Conservation (phyloP, 352 stramenopile species). For the Elongisporangium anandrum region DNA sequence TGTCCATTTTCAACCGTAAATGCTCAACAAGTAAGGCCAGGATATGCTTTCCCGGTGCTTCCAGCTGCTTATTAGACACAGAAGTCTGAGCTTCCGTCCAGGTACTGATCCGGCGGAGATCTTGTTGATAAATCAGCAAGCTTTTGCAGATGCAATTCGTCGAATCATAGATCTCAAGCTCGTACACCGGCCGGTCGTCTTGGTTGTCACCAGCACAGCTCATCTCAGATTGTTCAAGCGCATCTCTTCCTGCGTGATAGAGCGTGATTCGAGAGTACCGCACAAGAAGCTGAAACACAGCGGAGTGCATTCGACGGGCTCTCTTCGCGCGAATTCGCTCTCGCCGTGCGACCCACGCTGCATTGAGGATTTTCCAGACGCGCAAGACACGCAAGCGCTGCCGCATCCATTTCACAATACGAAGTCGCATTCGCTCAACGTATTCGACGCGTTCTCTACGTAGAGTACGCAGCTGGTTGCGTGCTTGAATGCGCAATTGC, state of each 20-base stretch:
- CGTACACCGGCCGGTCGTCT: constrained; percentile 1
- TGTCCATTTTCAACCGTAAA: neutral
- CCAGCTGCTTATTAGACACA: no score
- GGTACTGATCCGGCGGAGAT: neutral
- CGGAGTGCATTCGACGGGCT: constrained; percentile 20
- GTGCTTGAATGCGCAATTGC: constrained; percentile 29
- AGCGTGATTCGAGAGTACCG: constrained; percentile 25
- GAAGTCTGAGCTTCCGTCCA: neutral
- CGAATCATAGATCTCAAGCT: constrained; percentile 11
- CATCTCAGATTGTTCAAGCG: no score
- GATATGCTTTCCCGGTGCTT: neutral
- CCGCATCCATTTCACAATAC: constrained; percentile 49
- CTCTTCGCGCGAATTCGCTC: constrained; percentile 44
- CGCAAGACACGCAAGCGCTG: constrained; percentile 29
- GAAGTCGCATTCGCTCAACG: constrained; percentile 38
- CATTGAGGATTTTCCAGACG: constrained; percentile 49
- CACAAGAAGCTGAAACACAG: constrained; percentile 24
- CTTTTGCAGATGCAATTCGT: constrained; percentile 3
- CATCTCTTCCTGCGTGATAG: constrained; percentile 18
- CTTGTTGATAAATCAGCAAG: neutral
- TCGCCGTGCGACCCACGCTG: constrained; percentile 27
- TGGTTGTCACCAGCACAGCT: constrained; percentile 20
- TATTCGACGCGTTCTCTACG: constrained; percentile 20
- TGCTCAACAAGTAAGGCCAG: neutral
- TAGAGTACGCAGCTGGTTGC: constrained; percentile 26